These are phyloP conservation scores for Fusarium solani-melongenae DNA, from an alignment of 2,329 filamentous ascomycete species.

Conservation along the genomic window DNA sequence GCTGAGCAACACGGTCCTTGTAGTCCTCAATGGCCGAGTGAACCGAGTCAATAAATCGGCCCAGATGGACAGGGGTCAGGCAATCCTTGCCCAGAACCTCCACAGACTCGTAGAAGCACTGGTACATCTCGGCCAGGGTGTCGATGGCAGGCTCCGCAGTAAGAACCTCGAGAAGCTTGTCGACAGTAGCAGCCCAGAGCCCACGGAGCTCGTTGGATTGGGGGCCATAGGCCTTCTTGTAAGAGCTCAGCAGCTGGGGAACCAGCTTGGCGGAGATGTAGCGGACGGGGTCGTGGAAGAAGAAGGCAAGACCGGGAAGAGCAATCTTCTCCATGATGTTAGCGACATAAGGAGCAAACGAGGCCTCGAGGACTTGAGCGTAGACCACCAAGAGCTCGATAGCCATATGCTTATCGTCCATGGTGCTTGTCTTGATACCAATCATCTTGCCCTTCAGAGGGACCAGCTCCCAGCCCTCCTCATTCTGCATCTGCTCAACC, in stretches of 20 bases:
- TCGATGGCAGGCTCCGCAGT: constrained; percentile 95
- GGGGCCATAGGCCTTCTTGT: constrained; percentile 89
- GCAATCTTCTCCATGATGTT: constrained; percentile 98
- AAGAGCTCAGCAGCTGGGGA: constrained; percentile 90
- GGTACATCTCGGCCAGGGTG: constrained; percentile 98
- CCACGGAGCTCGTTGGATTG: constrained; percentile 82
- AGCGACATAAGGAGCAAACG: constrained; percentile 90
- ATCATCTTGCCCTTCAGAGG: constrained; percentile 98
- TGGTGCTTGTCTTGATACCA: constrained; percentile 94
- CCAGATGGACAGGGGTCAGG: constrained; percentile 82
- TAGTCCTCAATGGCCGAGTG: constrained; percentile 92
- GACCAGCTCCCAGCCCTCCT: constrained; percentile 97
- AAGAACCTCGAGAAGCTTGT: constrained; percentile 92
- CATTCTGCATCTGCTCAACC: constrained; percentile 89
- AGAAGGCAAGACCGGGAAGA: constrained; percentile 92
- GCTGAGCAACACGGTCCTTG: constrained; percentile 83
- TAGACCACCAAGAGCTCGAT: constrained; percentile 98
- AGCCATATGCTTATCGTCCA: constrained; percentile 99
- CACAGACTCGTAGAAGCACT: constrained; percentile 98
- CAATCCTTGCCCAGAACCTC: constrained; percentile 92
- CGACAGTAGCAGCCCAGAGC: constrained; percentile 86
- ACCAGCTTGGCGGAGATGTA: constrained; percentile 96
- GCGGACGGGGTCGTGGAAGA: constrained; percentile 98
- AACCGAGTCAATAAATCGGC: constrained; percentile 86
- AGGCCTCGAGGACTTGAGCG: constrained; percentile 91